A percentile compares a stretch with the other conserved stretches of the same genome.
Evolutionary conservation across 2,329 filamentous ascomycete genomes (phyloP).

Genomic region (Ascosphaera apis): DNA sequence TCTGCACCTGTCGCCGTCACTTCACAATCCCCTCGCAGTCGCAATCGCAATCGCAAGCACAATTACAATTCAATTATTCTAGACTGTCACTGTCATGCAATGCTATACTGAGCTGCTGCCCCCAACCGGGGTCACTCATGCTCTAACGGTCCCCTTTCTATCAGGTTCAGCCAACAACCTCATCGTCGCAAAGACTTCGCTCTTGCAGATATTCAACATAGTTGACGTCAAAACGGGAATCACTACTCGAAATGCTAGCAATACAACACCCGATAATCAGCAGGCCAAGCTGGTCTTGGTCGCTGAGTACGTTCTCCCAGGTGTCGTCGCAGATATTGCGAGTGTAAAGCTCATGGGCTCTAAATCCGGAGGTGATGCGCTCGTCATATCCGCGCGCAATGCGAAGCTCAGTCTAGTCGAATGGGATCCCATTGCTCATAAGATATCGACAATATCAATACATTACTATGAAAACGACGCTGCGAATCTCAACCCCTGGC

Average conservation of each 20-base stretch:
- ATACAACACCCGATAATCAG: conserved; percentile 24
- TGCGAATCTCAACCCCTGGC: conserved; percentile 60
- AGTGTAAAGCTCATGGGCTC: conserved; percentile 50
- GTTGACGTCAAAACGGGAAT: conserved; percentile 31
- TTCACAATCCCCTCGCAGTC: not conserved
- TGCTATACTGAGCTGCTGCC: conserved; percentile 91
- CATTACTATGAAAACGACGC: conserved; percentile 98
- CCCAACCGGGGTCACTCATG: conserved; percentile 83
- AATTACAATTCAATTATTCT: no score
- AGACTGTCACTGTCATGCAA: conserved; percentile 57
- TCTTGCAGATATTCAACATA: conserved; percentile 74
- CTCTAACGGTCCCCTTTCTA: conserved; percentile 55
- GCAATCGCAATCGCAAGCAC: no score
- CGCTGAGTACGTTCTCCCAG: conserved; percentile 61
- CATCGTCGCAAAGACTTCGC: conserved; percentile 72
- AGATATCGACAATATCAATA: conserved; percentile 72
- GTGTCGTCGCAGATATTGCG: conserved; percentile 62
- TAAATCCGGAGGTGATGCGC: conserved; percentile 58
- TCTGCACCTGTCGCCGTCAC: not conserved
- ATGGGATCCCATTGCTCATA: conserved; percentile 66
- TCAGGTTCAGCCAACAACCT: conserved; percentile 59
- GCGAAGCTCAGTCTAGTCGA: conserved; percentile 83
- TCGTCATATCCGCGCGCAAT: conserved; percentile 68
- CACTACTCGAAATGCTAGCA: conserved; percentile 12
- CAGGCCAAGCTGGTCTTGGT: conserved; percentile 63